Base-by-base conservation (phyloP, 2,329 filamentous ascomycete species). In the Aaosphaeria arxii region DNA sequence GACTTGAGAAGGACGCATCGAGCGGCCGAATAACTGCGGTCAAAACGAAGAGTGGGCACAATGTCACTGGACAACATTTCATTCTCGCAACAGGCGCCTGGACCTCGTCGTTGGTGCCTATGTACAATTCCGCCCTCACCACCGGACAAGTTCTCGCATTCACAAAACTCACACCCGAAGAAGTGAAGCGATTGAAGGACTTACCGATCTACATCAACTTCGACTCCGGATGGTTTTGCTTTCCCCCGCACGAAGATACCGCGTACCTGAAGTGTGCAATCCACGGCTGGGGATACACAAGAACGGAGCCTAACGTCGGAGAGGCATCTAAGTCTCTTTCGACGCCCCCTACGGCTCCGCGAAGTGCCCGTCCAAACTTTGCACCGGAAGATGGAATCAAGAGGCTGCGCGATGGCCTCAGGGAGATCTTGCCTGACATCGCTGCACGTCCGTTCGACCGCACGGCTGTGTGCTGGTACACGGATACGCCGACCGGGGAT, bases 391-490 rank as follows among this genome's bases (percentile, higher is more conserved):
- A 36, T 36, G 33, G 9, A 9, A 13, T 11, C 9, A 9, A 13
- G 9, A 9, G 33, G 9, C 4, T 36, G 13, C 9, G 13, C 9
- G 9, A 36, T 11, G 33, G 33, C 9, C 33, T 36, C 9, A 33
- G 29, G 40, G 45, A 43, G n/a, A 32, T 52, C 6, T 44, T 53
- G 28, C 53, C 49, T 2, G 33, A 45, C 7, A 74, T 88, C 13
- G 76, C 75, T 43, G 74, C 78, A 28, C 75, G 86, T 29, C 80
- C 82, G 1, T 89, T 88, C 72, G 71, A 71, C 49, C 73, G 75
- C 45, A 86, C 83, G 2, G 76, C 85, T 28, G 71, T 89, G 45
- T 90, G 87, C 72, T 90, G 87, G 87, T 90, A 90, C 65, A 83
- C 83, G 5, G 87, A 90, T 71, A 90, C 87, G 57, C 77, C 82